Evolutionary conservation across 345 rosid species (phyloP).

Genomic region (Citrus australasica): DNA sequence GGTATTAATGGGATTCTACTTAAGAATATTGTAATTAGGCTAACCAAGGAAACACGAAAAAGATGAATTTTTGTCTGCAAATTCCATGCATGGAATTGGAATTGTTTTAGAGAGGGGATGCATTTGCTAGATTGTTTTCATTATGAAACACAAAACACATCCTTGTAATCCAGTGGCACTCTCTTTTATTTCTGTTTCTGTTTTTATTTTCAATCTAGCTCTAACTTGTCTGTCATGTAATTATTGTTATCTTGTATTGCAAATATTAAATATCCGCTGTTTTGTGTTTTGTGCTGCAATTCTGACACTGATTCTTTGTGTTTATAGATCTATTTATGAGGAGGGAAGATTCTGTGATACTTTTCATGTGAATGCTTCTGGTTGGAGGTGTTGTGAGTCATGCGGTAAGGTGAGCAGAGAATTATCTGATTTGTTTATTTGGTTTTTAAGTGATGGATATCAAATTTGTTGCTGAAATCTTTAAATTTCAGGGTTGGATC

Average conservation of each 20-base stretch:
- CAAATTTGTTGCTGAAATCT: constrained; percentile 6
- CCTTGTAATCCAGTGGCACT: neutral
- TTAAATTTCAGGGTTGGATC: constrained; percentile 10
- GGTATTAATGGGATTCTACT: neutral
- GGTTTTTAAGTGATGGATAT: constrained; percentile 1
- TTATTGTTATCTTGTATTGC: neutral
- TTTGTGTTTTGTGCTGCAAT: constrained; percentile 2
- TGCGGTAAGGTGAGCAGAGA: constrained; percentile 77
- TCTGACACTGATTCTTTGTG: neutral
- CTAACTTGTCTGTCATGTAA: neutral
- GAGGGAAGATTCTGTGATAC: constrained; percentile 77
- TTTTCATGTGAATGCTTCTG: constrained; percentile 65
- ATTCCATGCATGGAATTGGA: neutral
- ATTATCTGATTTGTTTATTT: constrained; percentile 15
- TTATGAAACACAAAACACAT: too few relatives aligned
- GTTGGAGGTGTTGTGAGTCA: constrained; percentile 91
- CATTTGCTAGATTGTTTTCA: neutral
- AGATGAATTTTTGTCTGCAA: neutral
- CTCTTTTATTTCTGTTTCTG: neutral
- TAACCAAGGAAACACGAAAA: neutral
- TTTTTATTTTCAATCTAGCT: too few relatives aligned
- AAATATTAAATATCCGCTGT: neutral
- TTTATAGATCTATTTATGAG: constrained; percentile 60
- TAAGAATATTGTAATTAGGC: neutral
- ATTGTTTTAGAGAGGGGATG: neutral